Base-by-base conservation (phyloP, 2,329 filamentous ascomycete genomes). In the Seiridium cupressi region DNA sequence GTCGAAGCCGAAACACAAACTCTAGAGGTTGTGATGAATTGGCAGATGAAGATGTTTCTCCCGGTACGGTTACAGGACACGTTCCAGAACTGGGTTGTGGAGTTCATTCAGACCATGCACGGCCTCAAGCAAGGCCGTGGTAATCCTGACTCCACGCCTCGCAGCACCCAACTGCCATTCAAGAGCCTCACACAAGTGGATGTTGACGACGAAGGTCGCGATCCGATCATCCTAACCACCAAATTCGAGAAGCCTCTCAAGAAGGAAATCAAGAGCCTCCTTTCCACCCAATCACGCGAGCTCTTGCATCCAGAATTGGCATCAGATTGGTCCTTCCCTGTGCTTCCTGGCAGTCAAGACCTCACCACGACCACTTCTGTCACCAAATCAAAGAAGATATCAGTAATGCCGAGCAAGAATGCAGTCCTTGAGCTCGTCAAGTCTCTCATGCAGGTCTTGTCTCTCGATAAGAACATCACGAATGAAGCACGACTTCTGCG, bases 21-120 rank as follows among this genome's bases (percentile, higher is more conserved):
- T 3, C 83, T 98, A 11, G 90, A 97, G 68, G 95, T 91, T 9
- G 87, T 99, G 69, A 98, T 99, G 93, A 91, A 97, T 75, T 99
- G 96, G 96, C 95, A 99, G 74, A 89, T 99, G 71, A 90, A 88
- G 51, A 93, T 92, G 1, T 97, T 97, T 73, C 77, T 99, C 1
- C 95, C 96, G 0, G 73, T 79, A 0, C 87, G 89, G 4, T 81
- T 99, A 54, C 93, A 98, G 69, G 84, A 89, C 0, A 85, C 89
- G 8, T 99, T 99, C 79, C 86, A 93, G 63, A 89, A 96, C 67
- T 97, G 93, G 92, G 87, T 97, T 3, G 87, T 97, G 11, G 92
- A 97, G 72, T 99, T 97, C 74, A 91, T 99, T 65, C 88, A 97
- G 65, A 82, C 97, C 58, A 97, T 99, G 93, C 93, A 97, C 70